phyloP scores from a whole-genome alignment of 2,329 filamentous ascomycete genomes.

The Colletotrichum orbiculare region DNA sequence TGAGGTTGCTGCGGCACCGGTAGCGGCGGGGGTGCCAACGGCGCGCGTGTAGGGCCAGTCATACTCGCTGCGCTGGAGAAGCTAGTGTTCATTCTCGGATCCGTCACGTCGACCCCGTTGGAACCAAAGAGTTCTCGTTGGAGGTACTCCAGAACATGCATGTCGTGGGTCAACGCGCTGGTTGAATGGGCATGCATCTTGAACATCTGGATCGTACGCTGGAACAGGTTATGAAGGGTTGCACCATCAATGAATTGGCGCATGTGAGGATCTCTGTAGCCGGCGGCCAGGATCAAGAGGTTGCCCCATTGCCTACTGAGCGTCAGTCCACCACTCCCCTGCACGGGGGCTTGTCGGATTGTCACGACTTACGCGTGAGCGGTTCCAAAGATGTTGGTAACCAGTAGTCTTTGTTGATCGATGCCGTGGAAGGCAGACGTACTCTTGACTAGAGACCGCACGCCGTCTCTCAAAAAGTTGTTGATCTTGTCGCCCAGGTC shows the following conservation, averaged over 20 bases:
- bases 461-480: constrained; percentile 69
- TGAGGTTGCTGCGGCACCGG: constrained; percentile 3
- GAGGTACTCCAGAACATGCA: constrained; percentile 74
- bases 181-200: constrained; percentile 76
- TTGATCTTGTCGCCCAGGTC: constrained; percentile 60
- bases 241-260: constrained; percentile 65
- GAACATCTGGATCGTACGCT: constrained; percentile 82
- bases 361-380: constrained; percentile 84
- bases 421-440: constrained; percentile 82
- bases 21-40: constrained; percentile 11
- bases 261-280: constrained; percentile 75
- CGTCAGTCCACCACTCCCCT: neutral
- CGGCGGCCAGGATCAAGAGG: constrained; percentile 87
- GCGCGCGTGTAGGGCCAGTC: constrained; percentile 1
- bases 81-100: constrained; percentile 44
- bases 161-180: constrained; percentile 79
- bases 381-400: constrained; percentile 97
- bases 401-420: constrained; percentile 74
- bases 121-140: constrained; percentile 56
- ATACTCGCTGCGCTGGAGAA: constrained; percentile 51
- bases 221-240: constrained; percentile 70
- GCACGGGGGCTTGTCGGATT: neutral
- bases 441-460: constrained; percentile 83
- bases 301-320: constrained; percentile 90
- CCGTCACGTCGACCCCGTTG: constrained; percentile 39